Conservation (phyloP, 2,329 filamentous ascomycete genomes). For the Penicillium sp. region DNA sequence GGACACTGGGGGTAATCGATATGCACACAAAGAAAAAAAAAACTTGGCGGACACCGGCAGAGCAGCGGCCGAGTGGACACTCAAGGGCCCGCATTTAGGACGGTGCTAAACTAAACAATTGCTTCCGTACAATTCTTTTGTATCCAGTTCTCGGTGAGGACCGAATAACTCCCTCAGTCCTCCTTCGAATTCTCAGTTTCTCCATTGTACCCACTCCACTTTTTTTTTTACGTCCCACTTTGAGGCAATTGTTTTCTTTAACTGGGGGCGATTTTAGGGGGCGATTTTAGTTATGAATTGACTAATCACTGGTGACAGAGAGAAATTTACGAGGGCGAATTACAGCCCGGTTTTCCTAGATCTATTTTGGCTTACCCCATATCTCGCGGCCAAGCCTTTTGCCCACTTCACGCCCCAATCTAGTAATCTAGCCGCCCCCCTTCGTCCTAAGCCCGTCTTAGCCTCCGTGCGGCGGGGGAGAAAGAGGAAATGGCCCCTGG, state of each 20-base stretch:
- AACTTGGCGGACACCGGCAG: neutral
- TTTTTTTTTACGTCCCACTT: slow-evolving; percentile 3
- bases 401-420: slow-evolving; percentile 11
- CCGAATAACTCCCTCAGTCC: neutral
- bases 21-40: neutral
- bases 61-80: slow-evolving; percentile 5
- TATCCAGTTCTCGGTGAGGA: slow-evolving; percentile 32
- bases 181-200: neutral
- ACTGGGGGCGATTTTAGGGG: neutral
- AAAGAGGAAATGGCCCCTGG: slow-evolving; percentile 13
- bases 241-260: slow-evolving; percentile 8
- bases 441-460: neutral
- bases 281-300: no score
- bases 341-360: neutral
- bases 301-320: neutral
- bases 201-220: neutral
- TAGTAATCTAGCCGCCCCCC: slow-evolving; percentile 9
- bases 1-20: neutral
- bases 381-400: slow-evolving; percentile 9
- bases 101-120: slow-evolving; percentile 2
- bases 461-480: slow-evolving; percentile 4
- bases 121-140: slow-evolving; percentile 11
- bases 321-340: neutral
- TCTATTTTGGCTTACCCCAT: slow-evolving; percentile 22
- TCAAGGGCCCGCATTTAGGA: slow-evolving; percentile 2